phyloP scores from a whole-genome alignment of 176 grass and related monocot genomes.

The Lolium perenne region DNA sequence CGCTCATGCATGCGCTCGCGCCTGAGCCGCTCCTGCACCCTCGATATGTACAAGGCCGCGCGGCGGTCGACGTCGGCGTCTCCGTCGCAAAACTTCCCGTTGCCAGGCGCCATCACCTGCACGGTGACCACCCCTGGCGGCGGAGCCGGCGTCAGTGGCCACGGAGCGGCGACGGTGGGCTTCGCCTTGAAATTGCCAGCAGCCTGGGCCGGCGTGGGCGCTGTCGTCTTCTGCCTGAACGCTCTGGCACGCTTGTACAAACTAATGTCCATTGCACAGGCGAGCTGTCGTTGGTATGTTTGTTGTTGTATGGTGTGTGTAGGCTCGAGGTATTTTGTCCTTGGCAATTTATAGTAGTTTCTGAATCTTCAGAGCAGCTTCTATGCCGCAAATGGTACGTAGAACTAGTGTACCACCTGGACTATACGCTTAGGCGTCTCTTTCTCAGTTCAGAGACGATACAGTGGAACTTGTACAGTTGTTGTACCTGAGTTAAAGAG shows the following conservation, averaged over 20 bases:
- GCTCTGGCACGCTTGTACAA: slow-evolving; percentile 46
- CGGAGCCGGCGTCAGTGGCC: slow-evolving; percentile 5
- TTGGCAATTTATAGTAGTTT: slow-evolving; percentile 49
- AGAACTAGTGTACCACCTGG: slow-evolving; percentile 16
- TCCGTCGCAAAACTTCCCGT: background rate
- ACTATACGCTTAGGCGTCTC: background rate
- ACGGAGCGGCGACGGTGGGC: background rate
- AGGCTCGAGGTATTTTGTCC: slow-evolving; percentile 5
- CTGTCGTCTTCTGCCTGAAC: slow-evolving; percentile 33
- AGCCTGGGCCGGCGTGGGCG: slow-evolving; percentile 28
- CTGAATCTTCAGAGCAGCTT: background rate
- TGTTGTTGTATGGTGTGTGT: background rate
- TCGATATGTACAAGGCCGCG: slow-evolving; percentile 56
- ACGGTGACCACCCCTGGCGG: background rate
- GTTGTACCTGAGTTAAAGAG: background rate
- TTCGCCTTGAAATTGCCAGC: slow-evolving; percentile 32
- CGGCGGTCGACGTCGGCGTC: slow-evolving; percentile 50
- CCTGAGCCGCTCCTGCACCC: slow-evolving; percentile 66
- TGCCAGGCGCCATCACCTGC: slow-evolving; percentile 15
- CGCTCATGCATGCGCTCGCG: slow-evolving; percentile 40
- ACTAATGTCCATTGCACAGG: slow-evolving; percentile 32
- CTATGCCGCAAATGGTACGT: background rate
- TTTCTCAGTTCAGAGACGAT: slow-evolving; percentile 14
- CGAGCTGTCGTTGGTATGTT: background rate
- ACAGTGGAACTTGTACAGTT: background rate